phyloP scores from a whole-genome alignment of 2,329 filamentous ascomycete species.

The Pyrenochaeta sp. region DNA sequence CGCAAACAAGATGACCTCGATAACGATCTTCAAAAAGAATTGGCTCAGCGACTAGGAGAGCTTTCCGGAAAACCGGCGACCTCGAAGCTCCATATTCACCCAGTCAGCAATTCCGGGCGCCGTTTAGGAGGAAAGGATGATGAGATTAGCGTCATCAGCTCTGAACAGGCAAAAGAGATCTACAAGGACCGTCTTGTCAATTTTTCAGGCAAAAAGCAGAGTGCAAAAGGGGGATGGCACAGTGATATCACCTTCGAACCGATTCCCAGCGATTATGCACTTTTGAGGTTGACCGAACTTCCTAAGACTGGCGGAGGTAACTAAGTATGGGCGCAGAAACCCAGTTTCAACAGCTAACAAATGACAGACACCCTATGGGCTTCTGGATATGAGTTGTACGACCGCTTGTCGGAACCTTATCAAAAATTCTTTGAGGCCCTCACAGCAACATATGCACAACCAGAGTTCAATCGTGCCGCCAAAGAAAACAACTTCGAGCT shows the following conservation, averaged over 20 bases:
- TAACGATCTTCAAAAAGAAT: conserved; percentile 63
- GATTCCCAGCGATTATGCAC: conserved; percentile 50
- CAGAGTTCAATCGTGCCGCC: conserved; percentile 51
- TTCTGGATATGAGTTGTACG: conserved; percentile 56
- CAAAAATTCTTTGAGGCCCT: conserved; percentile 59
- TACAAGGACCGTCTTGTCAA: conserved; percentile 36
- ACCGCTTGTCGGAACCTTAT: conserved; percentile 58
- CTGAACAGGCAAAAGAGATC: conserved; percentile 44
- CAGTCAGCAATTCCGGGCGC: conserved; percentile 59
- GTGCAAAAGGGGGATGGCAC: conserved; percentile 64
- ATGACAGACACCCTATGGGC: conserved; percentile 45
- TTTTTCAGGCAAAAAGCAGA: conserved; percentile 49
- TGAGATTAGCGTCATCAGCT: conserved; percentile 52
- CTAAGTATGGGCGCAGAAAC: conserved; percentile 36
- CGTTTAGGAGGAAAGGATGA: conserved; percentile 50
- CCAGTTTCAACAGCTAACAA: neutral
- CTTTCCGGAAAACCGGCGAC: conserved; percentile 65
- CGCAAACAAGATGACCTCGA: conserved; percentile 60
- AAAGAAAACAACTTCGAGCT: conserved; percentile 53
- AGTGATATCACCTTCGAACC: conserved; percentile 53
- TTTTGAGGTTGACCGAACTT: conserved; percentile 45
- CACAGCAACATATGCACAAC: conserved; percentile 57
- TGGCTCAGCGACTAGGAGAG: conserved; percentile 65
- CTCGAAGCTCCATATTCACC: conserved; percentile 69
- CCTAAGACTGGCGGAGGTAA: conserved; percentile 56